A percentile compares a stretch with the other conserved stretches of the same genome.
phyloP scores from a whole-genome alignment of 768 basidiomycete species.

The Leccinum boreale region DNA sequence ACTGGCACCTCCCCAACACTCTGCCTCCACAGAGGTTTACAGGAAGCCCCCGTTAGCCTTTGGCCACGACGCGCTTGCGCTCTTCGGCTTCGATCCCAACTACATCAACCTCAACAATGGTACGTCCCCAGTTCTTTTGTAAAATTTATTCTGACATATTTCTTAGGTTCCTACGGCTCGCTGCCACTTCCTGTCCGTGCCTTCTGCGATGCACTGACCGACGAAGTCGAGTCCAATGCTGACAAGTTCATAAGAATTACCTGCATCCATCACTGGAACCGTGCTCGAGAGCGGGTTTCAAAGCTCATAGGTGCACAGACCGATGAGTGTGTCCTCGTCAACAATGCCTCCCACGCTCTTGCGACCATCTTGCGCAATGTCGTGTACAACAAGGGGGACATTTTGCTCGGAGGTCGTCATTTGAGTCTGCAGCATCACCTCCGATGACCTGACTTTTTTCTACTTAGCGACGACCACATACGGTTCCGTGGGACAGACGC shows the following conservation, averaged over 20 bases:
- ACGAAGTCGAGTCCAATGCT: constrained; percentile 49
- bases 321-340: constrained; percentile 54
- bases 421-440: neutral
- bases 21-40: constrained; percentile 15
- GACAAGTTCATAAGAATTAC: constrained; percentile 51
- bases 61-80: constrained; percentile 52
- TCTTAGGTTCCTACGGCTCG: constrained; percentile 58
- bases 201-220: constrained; percentile 40
- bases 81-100: constrained; percentile 53
- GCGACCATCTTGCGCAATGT: constrained; percentile 68
- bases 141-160: neutral
- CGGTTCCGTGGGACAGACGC: constrained; percentile 46
- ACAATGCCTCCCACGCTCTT: constrained; percentile 38
- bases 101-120: constrained; percentile 69
- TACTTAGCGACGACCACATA: constrained; percentile 57
- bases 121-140: constrained; percentile 19
- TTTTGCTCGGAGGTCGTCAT: constrained; percentile 47
- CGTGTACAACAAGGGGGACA: constrained; percentile 48
- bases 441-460: neutral
- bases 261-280: constrained; percentile 33
- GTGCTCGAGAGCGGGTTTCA: constrained; percentile 46
- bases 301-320: constrained; percentile 46
- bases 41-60: constrained; percentile 41
- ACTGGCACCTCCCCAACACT: neutral
- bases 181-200: constrained; percentile 50